Evolutionary conservation across 352 stramenopile species (phyloP).

Genomic region (Globisporangium viniferum): DNA sequence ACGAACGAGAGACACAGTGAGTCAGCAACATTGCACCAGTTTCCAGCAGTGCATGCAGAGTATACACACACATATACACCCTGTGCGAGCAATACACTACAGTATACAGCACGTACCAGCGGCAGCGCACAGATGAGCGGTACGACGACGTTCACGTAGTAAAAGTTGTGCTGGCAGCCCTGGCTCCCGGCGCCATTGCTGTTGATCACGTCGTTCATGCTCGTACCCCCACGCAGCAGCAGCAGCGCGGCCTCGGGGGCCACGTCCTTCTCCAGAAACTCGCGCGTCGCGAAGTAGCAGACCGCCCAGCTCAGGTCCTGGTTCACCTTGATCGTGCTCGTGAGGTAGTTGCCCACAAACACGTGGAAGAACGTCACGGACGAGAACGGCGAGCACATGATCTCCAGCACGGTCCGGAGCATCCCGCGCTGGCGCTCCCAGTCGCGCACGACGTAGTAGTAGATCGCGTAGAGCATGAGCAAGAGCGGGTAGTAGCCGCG

Average conservation of each 20-base stretch:
- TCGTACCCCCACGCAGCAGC: constrained; percentile 17
- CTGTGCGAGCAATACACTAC: background rate
- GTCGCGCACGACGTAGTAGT: constrained; percentile 90
- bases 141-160: constrained; percentile 94
- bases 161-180: constrained; percentile 69
- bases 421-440: constrained; percentile 85
- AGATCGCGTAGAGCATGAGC: constrained; percentile 92
- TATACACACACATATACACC: background rate
- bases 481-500: constrained; percentile 91
- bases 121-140: constrained; percentile 94
- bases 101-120: constrained; percentile 35
- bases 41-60: background rate
- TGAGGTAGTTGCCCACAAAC: constrained; percentile 88
- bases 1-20: background rate
- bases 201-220: constrained; percentile 1
- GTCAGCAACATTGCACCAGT: background rate
- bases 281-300: constrained; percentile 93
- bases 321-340: constrained; percentile 80
- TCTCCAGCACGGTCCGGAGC: constrained; percentile 82
- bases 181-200: constrained; percentile 11
- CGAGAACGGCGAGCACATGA: constrained; percentile 90
- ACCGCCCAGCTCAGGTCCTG: constrained; percentile 92
- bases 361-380: constrained; percentile 94
- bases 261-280: constrained; percentile 86
- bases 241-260: constrained; percentile 18